Evolutionary conservation across 129 eudicot species (phyloP), one percentile per base, ranked within the genome.

Genomic region (Artemisia tridentata): DNA sequence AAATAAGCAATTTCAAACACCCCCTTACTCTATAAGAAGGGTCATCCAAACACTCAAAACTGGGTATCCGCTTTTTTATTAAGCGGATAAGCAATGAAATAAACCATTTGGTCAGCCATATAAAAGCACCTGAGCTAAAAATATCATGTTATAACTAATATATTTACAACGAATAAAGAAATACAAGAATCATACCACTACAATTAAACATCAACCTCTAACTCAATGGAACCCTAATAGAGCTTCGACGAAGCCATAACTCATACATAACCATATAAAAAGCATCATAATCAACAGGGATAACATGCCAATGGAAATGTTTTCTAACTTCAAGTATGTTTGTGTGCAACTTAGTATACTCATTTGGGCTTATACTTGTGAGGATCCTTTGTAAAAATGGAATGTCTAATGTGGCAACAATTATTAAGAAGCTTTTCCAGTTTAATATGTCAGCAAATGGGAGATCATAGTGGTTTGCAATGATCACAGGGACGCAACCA

Each of bases 391-490:
- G 91, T 72, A 92, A 72, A 16, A 53, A 31, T 17, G 96, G 95
- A 20, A 92, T 92, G 69, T 92, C 98, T 34, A 83, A 67, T 25
- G 95, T 83, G 14, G 89, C 81, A 46, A 92, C 80, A 56, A 92
- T 72, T 18, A 92, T 70, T 1, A 96, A 88, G 67, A 92, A 92
- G 62, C 89, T 92, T 78, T 80, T 80, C 98, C 98, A 92, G 73
- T 88, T 76, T 51, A 92, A 61, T 16, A 92, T 83, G 74, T 92
- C 95, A 4, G 80, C 84, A 69, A 85, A 86, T 0, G 98, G 98
- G 65, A 89, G 95, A 78, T 92, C 96, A 71, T 92, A 89, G 57
- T 88, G 83, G 90, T 86, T 82, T 50, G 98, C 96, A 2, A 92
- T 85, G 78, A 92, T 80, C 3, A 87, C 91, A 16, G 96, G 98